Percentiles rank a stretch among this genome's conserved stretches.
Conservation (phyloP, 108 stramenopile genomes). For the Cyclotella kingstonii region DNA sequence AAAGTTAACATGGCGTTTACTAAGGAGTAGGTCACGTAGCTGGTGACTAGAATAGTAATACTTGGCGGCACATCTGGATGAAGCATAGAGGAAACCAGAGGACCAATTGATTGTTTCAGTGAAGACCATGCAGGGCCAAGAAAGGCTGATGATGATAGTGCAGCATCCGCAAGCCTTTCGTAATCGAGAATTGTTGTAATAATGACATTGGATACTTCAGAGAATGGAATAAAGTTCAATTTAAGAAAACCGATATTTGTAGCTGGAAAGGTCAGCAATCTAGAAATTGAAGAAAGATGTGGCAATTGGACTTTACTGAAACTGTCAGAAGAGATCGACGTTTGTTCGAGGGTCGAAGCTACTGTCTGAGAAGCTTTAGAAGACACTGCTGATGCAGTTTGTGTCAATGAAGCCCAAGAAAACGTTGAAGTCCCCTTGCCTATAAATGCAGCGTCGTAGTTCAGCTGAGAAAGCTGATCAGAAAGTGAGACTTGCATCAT, state of each 20-base stretch:
- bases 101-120: constrained; percentile 6
- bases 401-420: background rate
- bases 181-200: background rate
- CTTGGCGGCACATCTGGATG: constrained; percentile 21
- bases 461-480: constrained; percentile 23
- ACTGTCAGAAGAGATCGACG: no score
- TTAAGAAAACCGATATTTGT: background rate
- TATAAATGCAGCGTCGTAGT: constrained; percentile 15
- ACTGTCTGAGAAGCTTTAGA: background rate
- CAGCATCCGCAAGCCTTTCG: background rate
- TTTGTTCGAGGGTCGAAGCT: no score
- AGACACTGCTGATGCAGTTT: background rate
- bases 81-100: background rate
- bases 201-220: background rate
- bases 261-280: background rate
- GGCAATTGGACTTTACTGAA: no score
- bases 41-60: constrained; percentile 24
- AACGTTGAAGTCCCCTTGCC: constrained; percentile 5
- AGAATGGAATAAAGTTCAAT: background rate
- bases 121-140: constrained; percentile 1
- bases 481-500: constrained; percentile 3
- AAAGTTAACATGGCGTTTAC: constrained; percentile 19
- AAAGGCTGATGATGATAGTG: background rate
- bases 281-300: no score
- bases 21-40: constrained; percentile 31